Evolutionary conservation across 2,329 filamentous ascomycete species (phyloP).

Genomic region (Monosporascus cannonballus): DNA sequence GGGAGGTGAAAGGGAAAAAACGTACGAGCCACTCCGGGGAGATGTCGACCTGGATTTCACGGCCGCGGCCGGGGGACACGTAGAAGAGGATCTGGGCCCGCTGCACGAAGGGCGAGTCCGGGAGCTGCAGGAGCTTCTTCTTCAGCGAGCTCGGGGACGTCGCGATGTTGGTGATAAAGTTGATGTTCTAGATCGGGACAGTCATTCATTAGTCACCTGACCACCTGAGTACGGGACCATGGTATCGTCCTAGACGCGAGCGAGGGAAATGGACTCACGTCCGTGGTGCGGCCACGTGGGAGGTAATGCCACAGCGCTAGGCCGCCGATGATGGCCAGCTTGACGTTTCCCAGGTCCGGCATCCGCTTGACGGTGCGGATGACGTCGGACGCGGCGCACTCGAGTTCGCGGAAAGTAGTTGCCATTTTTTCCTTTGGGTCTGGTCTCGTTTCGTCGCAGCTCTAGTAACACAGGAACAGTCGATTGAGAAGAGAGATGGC

Average conservation of each 20-base stretch:
- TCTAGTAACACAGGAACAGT: no score
- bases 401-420: constrained; percentile 12
- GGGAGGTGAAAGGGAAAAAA: not conserved
- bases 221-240: no score
- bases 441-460: no score
- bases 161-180: constrained; percentile 19
- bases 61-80: constrained; percentile 7
- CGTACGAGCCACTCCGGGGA: constrained; percentile 20
- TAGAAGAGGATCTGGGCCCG: constrained; percentile 16
- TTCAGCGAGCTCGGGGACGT: constrained; percentile 14
- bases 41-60: constrained; percentile 17
- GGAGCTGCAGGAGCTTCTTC: constrained; percentile 15
- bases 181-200: constrained; percentile 15
- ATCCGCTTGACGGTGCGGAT: constrained; percentile 22
- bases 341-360: constrained; percentile 14
- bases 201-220: not conserved
- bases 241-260: no score
- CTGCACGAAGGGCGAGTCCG: constrained; percentile 16
- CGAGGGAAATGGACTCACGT: constrained; percentile 12
- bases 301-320: constrained; percentile 22
- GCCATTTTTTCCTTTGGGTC: constrained; percentile 3
- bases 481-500: no score
- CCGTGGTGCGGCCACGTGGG: constrained; percentile 12
- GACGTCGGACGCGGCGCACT: constrained; percentile 19
- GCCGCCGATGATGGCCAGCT: constrained; percentile 19